Percentiles rank a stretch among this genome's conserved stretches.
Conservation (phyloP, 2,329 filamentous ascomycete genomes). For the Westerdykella sp. region DNA sequence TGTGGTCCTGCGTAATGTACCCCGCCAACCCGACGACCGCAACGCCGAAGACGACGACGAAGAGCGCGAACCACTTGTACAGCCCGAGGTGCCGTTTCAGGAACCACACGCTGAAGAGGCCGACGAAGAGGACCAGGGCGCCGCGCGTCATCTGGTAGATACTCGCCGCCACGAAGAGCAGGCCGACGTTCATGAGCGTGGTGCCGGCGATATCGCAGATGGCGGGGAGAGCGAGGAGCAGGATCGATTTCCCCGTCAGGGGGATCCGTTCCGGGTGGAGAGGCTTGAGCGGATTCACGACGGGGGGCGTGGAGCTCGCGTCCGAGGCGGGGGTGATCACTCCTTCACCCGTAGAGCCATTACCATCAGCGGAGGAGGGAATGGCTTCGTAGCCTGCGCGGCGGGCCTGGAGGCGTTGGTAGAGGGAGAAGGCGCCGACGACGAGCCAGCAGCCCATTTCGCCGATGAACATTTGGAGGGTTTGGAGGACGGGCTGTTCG, state of each 20-base stretch:
- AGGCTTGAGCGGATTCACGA: slow-evolving; percentile 47
- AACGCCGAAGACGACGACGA: slow-evolving; percentile 82
- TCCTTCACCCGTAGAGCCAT: slow-evolving; percentile 7
- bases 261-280: slow-evolving; percentile 46
- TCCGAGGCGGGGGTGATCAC: slow-evolving; percentile 38
- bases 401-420: slow-evolving; percentile 50
- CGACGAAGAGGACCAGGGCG: slow-evolving; percentile 90
- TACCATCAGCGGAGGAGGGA: slow-evolving; percentile 28
- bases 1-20: slow-evolving; percentile 66
- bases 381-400: slow-evolving; percentile 62
- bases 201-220: slow-evolving; percentile 93
- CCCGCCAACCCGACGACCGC: slow-evolving; percentile 86
- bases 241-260: slow-evolving; percentile 64
- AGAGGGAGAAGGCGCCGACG: slow-evolving; percentile 62
- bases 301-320: slow-evolving; percentile 40
- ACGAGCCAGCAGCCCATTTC: slow-evolving; percentile 97
- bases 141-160: slow-evolving; percentile 99
- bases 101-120: slow-evolving; percentile 89
- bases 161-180: slow-evolving; percentile 87
- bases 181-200: slow-evolving; percentile 92
- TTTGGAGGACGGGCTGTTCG: slow-evolving; percentile 94
- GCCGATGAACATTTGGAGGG: slow-evolving; percentile 94
- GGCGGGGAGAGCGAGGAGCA: slow-evolving; percentile 75
- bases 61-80: slow-evolving; percentile 90
- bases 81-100: slow-evolving; percentile 68